Percentiles rank a stretch among this genome's conserved stretches.
Conservation (phyloP, 306 rosid species). For the Fragaria iinumae region DNA sequence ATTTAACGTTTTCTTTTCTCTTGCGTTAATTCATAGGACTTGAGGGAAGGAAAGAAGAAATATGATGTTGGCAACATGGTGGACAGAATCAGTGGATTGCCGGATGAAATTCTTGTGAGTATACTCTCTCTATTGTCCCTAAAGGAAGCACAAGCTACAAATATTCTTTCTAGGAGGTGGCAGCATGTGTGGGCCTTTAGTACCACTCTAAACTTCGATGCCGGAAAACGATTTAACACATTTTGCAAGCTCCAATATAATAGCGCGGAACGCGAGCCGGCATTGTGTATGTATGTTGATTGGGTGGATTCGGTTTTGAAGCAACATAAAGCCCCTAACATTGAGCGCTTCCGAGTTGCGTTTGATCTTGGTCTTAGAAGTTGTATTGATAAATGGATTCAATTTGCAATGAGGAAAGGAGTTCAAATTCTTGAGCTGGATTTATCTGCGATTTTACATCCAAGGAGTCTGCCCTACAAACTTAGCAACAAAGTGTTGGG, state of each 20-base stretch:
- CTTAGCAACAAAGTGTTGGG: neutral
- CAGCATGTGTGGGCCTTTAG: neutral
- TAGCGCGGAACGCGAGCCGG: neutral
- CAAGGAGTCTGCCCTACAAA: neutral
- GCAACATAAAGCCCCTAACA: neutral
- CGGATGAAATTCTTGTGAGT: neutral
- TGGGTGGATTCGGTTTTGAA: slow-evolving; percentile 11
- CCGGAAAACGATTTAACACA: neutral
- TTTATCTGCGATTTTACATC: neutral
- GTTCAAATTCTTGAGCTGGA: neutral
- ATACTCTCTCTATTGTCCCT: neutral
- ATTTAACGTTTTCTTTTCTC: no score
- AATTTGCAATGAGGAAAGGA: neutral
- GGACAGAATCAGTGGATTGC: no score
- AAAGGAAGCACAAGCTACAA: neutral
- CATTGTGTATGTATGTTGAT: neutral
- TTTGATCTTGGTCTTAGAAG: neutral
- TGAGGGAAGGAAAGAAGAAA: no score
- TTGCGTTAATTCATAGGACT: no score
- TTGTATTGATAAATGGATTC: slow-evolving; percentile 1
- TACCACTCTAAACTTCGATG: neutral
- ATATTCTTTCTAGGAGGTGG: slow-evolving; percentile 4
- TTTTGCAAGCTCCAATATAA: no score
- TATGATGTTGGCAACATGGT: no score
- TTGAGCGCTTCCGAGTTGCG: neutral